phyloP scores from a whole-genome alignment of 192 early-diverging fungal genomes.

The Phlyctochytrium arcticum region DNA sequence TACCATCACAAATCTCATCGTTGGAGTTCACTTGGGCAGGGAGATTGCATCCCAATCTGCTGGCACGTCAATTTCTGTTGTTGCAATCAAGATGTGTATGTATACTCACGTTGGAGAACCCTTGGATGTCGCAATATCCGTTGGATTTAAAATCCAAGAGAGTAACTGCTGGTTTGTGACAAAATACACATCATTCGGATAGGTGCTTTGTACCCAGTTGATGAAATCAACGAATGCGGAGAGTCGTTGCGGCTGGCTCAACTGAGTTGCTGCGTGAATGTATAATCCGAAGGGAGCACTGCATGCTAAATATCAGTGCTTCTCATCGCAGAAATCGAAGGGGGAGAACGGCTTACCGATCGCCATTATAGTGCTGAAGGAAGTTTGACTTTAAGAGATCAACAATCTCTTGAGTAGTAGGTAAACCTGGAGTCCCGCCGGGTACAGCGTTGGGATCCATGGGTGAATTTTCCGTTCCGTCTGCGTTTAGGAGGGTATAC shows the following conservation, averaged over 20 bases:
- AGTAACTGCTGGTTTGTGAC: constrained; percentile 36
- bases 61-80: no score
- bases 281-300: constrained; percentile 33
- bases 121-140: constrained; percentile 5
- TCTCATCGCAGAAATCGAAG: no score
- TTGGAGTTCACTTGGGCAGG: constrained; percentile 16
- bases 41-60: constrained; percentile 18
- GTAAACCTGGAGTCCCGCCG: not conserved
- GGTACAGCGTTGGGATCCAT: constrained; percentile 26
- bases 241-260: not conserved
- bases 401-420: constrained; percentile 11
- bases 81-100: no score
- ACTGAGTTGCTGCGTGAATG: constrained; percentile 20
- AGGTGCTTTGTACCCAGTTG: constrained; percentile 18
- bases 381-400: constrained; percentile 25
- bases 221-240: constrained; percentile 15
- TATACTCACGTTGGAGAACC: not conserved
- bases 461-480: constrained; percentile 12
- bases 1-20: constrained; percentile 36
- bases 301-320: no score
- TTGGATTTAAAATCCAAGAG: constrained; percentile 27
- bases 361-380: constrained; percentile 24
- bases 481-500: constrained; percentile 20
- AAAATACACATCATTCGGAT: constrained; percentile 27
- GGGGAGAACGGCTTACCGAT: no score